Conservation (phyloP, 73 alveolate genomes). For the Symbiodinium pilosum region DNA sequence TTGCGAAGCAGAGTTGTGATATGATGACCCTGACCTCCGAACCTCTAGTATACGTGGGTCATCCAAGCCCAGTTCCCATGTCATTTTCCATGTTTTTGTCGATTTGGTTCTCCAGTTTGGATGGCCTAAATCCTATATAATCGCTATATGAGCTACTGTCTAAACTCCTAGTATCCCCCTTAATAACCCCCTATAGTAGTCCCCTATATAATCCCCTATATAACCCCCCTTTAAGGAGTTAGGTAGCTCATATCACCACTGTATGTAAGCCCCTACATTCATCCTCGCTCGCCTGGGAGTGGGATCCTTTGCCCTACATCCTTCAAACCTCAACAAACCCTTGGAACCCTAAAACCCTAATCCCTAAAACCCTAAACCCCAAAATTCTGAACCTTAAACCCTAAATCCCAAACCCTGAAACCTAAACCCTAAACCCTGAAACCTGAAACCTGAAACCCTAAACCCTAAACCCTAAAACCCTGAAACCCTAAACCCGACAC, state of each 20-base stretch:
- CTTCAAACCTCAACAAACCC: neutral
- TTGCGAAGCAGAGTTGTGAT: too few relatives aligned
- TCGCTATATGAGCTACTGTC: too few relatives aligned
- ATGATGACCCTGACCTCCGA: too few relatives aligned
- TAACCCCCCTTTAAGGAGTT: too few relatives aligned
- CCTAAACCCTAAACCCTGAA: neutral
- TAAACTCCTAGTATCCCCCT: too few relatives aligned
- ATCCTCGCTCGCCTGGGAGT: neutral
- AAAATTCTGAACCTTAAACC: neutral
- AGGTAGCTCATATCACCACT: neutral
- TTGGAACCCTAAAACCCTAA: neutral
- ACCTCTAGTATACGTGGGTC: too few relatives aligned
- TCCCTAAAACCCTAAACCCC: neutral
- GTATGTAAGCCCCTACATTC: neutral
- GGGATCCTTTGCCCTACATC: neutral
- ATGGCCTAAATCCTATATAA: too few relatives aligned
- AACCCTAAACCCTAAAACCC: neutral
- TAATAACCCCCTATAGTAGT: too few relatives aligned
- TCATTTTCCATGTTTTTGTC: too few relatives aligned
- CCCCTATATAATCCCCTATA: too few relatives aligned
- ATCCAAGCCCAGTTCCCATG: too few relatives aligned
- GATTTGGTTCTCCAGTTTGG: too few relatives aligned
- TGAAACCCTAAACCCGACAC: neutral
- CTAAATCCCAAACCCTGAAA: neutral
- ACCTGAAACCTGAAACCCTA: neutral